Conservation (phyloP, 1,284 basidiomycete species). For the Pseudozyma pruni region DNA sequence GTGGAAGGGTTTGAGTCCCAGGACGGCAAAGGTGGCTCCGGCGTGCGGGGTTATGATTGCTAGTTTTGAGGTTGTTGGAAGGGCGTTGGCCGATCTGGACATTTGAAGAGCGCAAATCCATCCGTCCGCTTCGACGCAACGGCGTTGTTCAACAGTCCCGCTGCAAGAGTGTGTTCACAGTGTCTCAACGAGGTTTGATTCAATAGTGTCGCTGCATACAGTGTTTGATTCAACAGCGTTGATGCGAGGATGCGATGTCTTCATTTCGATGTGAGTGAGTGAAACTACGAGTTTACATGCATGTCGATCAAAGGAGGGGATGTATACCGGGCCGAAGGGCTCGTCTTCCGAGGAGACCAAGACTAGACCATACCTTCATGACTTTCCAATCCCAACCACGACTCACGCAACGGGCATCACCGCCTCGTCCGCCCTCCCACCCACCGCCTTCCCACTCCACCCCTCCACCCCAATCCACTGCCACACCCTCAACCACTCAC, state of each 20-base stretch:
- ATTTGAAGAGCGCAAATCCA: constrained; percentile 6
- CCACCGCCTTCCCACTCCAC: not conserved
- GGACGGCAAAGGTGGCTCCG: constrained; percentile 96
- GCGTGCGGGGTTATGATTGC: constrained; percentile 98
- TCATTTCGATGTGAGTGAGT: too few relatives aligned
- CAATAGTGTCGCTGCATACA: too few relatives aligned
- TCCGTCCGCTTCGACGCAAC: too few relatives aligned
- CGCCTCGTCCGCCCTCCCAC: not conserved
- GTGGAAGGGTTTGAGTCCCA: constrained; percentile 85
- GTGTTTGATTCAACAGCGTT: too few relatives aligned
- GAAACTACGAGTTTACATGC: too few relatives aligned
- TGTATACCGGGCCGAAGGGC: too few relatives aligned
- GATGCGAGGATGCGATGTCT: too few relatives aligned
- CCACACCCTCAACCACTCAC: constrained; percentile 75
- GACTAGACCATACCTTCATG: not conserved
- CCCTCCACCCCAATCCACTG: constrained; percentile 69
- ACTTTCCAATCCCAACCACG: not conserved
- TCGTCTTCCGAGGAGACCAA: too few relatives aligned
- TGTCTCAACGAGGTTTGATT: too few relatives aligned
- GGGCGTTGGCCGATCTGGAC: constrained; percentile 41
- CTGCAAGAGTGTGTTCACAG: too few relatives aligned
- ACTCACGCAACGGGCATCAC: constrained; percentile 17
- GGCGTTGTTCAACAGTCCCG: too few relatives aligned
- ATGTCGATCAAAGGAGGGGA: too few relatives aligned
- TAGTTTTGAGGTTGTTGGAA: constrained; percentile 81